Evolutionary conservation across 306 rosid genomes (phyloP), one percentile per base, ranked within the genome.

Genomic region (Fragaria nilgerrensis): DNA sequence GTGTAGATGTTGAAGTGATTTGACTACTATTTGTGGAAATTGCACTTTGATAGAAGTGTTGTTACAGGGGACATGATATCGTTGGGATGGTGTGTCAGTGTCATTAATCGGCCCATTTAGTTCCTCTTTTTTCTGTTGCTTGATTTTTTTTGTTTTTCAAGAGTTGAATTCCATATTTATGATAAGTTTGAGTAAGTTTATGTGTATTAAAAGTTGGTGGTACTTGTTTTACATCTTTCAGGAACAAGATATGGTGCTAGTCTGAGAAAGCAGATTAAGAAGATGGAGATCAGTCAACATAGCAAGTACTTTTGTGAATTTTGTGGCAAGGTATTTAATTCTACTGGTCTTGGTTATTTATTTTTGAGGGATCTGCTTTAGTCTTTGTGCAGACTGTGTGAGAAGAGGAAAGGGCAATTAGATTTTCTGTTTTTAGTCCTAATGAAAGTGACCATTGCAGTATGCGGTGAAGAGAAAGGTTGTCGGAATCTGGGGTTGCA

Each of bases 171-270:
- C 15, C 23, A 8, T 27, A 17, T 13, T n/a, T 23, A 8, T 47
- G 20, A 2, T 55, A 13, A 23, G 48, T 19, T 17, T 65, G 22
- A 7, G 2, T 47, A 16, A 32, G 29, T 43, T 22, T n/a, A 1
- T 29, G 9, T 14, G 12, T 16, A 22, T 37, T 27, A n/a, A 9
- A 72, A 27, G 52, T 73, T 73, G 37, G 23, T 32, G 17, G 36
- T 75, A 37, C 37, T 52, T 11, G 7, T 80, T 58, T 37, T 79
- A 11, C 73, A 15, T 5, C 48, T 34, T 61, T 61, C 80, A 92
- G 97, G 95, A 69, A 90, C 95, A 80, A 85, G 95, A 45, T 92
- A 92, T 88, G 97, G 97, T 82, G 97, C 97, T 70, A 92, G 97
- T 92, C 16, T 92, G 43, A 90, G 95, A 89, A 92, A 90, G 85